Evolutionary conservation across 1,284 basidiomycete genomes (phyloP).

Genomic region (Binderoboletus segoi): DNA sequence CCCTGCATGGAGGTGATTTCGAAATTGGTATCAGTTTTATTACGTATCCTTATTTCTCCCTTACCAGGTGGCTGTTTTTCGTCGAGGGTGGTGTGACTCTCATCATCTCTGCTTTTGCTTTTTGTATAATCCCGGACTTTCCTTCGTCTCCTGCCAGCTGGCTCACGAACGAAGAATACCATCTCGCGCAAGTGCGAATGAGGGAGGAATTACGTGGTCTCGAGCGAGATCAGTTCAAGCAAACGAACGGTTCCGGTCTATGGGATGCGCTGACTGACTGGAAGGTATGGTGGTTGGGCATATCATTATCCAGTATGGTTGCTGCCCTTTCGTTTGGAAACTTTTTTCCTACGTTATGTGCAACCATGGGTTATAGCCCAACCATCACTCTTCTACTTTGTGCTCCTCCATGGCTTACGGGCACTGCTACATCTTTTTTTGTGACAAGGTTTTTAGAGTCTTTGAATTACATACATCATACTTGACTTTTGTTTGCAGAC

Average conservation of each 20-base stretch:
- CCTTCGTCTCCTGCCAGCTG: conserved; percentile 46
- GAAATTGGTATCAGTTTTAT: conserved; percentile 1
- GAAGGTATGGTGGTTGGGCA: conserved; percentile 57
- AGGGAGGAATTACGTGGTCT: conserved; percentile 55
- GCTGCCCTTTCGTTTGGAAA: conserved; percentile 60
- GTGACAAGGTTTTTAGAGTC: conserved; percentile 37
- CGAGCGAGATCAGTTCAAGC: conserved; percentile 41
- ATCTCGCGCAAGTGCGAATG: conserved; percentile 59
- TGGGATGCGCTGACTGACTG: conserved; percentile 52
- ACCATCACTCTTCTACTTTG: conserved; percentile 59
- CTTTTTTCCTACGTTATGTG: conserved; percentile 55
- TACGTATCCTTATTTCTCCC: background rate
- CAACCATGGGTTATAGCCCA: conserved; percentile 56
- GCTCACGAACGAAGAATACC: conserved; percentile 49
- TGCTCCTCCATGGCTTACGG: conserved; percentile 63
- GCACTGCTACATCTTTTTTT: conserved; percentile 46
- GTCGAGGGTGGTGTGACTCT: conserved; percentile 50
- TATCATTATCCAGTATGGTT: conserved; percentile 48
- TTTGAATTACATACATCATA: background rate
- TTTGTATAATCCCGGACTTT: conserved; percentile 63
- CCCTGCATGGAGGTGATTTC: conserved; percentile 67
- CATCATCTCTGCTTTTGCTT: conserved; percentile 46
- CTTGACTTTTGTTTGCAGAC: conserved; percentile 32
- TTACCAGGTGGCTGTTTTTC: conserved; percentile 26
- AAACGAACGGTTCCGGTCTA: conserved; percentile 7